Conservation (phyloP, 768 basidiomycete genomes). For the Trametes coccinea region DNA sequence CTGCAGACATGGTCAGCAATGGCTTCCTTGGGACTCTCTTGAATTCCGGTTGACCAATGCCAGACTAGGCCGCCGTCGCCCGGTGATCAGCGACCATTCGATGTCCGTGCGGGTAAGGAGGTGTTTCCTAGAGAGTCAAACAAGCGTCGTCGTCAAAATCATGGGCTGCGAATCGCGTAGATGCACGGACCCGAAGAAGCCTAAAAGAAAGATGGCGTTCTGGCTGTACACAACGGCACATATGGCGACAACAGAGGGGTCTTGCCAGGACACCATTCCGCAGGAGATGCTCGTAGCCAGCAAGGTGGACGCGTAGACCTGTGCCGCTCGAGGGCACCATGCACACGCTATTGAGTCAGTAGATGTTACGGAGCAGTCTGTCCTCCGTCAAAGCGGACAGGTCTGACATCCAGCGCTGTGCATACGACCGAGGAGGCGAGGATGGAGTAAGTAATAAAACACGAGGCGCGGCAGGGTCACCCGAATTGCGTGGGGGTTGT, state of each 20-base stretch:
- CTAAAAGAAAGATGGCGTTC: constrained; percentile 14
- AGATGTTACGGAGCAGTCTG: constrained; percentile 1
- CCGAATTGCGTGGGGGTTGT: background rate
- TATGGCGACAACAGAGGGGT: constrained; percentile 14
- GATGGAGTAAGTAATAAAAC: background rate
- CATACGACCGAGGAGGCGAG: constrained; percentile 11
- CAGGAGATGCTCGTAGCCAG: too few relatives aligned
- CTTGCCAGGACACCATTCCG: constrained; percentile 16
- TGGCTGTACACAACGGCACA: constrained; percentile 15
- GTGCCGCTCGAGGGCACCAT: too few relatives aligned
- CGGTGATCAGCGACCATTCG: constrained; percentile 15
- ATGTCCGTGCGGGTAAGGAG: constrained; percentile 5
- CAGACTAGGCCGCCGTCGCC: constrained; percentile 3
- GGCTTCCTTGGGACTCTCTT: too few relatives aligned
- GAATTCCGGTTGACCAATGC: background rate
- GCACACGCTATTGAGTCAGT: background rate
- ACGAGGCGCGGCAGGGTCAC: background rate
- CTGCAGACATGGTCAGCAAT: background rate
- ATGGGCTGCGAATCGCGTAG: background rate
- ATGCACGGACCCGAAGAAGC: constrained; percentile 11
- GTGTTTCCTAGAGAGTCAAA: constrained; percentile 1
- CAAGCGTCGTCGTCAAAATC: background rate
- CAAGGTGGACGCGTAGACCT: background rate
- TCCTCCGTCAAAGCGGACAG: constrained; percentile 14
- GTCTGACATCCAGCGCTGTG: background rate